Percentiles rank a stretch among this genome's conserved stretches.
These are phyloP conservation scores for Euryodendron excelsum DNA, from an alignment of 148 eudicot genomes.

Conservation along the genomic window DNA sequence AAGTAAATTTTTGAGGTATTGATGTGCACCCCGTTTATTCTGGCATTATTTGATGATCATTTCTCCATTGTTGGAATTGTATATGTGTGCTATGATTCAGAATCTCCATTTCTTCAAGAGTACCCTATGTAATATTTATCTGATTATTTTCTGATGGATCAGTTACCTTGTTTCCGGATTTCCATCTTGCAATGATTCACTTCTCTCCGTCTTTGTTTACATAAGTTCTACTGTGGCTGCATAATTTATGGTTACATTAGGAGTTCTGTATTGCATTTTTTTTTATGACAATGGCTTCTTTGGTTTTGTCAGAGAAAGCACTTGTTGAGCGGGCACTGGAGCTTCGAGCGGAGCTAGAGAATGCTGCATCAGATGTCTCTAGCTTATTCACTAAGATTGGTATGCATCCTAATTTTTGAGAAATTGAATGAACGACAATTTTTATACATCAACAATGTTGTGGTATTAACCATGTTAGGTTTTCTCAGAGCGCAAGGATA, in stretches of 20 bases:
- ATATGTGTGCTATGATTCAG: neutral
- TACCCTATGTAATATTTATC: neutral
- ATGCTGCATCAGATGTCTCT: constrained; percentile 87
- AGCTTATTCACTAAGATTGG: constrained; percentile 89
- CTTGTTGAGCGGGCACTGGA: constrained; percentile 91
- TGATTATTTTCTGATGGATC: neutral
- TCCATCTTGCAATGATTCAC: neutral
- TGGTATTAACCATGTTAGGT: constrained; percentile 16
- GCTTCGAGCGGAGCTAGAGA: constrained; percentile 85
- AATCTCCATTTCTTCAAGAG: neutral
- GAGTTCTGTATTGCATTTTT: neutral
- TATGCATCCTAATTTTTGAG: constrained; percentile 28
- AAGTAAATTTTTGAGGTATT: neutral
- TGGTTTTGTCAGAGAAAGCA: constrained; percentile 65
- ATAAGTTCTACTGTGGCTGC: neutral
- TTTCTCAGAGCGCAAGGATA: constrained; percentile 84
- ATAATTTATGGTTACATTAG: neutral
- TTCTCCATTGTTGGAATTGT: neutral
- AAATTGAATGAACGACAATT: too few species aligned
- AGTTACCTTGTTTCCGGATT: constrained; percentile 12
- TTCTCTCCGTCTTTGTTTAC: neutral
- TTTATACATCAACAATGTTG: too few species aligned
- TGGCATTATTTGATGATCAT: neutral
- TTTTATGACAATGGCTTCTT: neutral
- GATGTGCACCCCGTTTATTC: neutral